Percentiles rank a stretch among this genome's conserved stretches.
Conservation (phyloP, 345 rosid species). For the Murraya paniculata region DNA sequence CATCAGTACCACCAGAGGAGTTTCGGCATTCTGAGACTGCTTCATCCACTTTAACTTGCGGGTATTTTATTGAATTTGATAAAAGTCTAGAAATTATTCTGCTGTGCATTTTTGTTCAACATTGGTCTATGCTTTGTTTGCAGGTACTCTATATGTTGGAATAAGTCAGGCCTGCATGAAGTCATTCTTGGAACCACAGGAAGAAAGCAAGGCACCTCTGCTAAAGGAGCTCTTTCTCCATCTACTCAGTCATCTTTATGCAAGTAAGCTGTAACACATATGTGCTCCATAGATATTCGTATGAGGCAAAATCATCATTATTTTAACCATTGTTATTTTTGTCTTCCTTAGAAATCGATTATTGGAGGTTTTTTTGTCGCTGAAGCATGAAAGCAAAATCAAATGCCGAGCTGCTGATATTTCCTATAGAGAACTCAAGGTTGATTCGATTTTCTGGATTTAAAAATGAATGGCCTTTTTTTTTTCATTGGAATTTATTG, state of each 20-base stretch:
- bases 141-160: conserved; percentile 93
- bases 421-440: conserved; percentile 82
- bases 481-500: neutral
- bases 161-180: conserved; percentile 80
- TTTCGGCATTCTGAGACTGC: conserved; percentile 91
- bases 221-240: conserved; percentile 75
- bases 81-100: conserved; percentile 4
- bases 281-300: conserved; percentile 2
- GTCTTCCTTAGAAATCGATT: conserved; percentile 47
- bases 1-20: conserved; percentile 65
- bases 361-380: conserved; percentile 50
- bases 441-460: conserved; percentile 23
- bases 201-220: conserved; percentile 92
- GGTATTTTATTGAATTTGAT: conserved; percentile 37
- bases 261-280: conserved; percentile 55
- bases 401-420: conserved; percentile 25
- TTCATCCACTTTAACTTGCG: conserved; percentile 80
- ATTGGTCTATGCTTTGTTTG: conserved; percentile 18
- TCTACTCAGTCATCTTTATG: conserved; percentile 77
- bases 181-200: conserved; percentile 92
- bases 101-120: conserved; percentile 1
- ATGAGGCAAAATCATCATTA: neutral
- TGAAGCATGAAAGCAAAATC: conserved; percentile 24
- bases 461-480: neutral
- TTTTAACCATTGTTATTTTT: neutral